Percentiles rank a stretch among this genome's conserved stretches.
Evolutionary conservation across 129 eudicot species (phyloP).

Genomic region (Pulicaria dysenterica): DNA sequence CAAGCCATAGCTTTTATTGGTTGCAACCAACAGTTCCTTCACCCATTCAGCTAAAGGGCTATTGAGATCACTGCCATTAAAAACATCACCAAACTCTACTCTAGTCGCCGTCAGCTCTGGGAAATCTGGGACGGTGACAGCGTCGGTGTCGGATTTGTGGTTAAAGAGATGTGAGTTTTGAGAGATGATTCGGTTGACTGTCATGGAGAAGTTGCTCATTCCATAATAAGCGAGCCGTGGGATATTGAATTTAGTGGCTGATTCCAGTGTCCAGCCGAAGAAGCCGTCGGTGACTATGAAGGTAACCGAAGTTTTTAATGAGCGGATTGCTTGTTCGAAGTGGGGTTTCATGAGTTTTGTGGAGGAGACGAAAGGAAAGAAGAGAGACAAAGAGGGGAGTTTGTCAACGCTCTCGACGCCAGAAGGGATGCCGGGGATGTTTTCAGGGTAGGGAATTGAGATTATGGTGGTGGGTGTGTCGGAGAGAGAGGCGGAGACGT

Average conservation of each 20-base stretch:
- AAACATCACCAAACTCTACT: slow-evolving; percentile 29
- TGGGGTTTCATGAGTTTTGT: slow-evolving; percentile 41
- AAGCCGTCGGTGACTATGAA: slow-evolving; percentile 57
- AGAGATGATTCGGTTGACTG: background rate
- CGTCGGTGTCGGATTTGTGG: slow-evolving; percentile 37
- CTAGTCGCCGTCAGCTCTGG: slow-evolving; percentile 47
- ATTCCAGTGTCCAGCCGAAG: slow-evolving; percentile 56
- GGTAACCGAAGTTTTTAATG: slow-evolving; percentile 21
- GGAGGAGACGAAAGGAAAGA: slow-evolving; percentile 11
- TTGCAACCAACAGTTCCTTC: slow-evolving; percentile 18
- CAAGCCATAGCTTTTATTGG: slow-evolving; percentile 36
- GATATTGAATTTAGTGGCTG: slow-evolving; percentile 47
- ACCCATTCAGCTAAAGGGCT: slow-evolving; percentile 37
- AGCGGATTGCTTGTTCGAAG: slow-evolving; percentile 42
- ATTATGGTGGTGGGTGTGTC: slow-evolving; percentile 27
- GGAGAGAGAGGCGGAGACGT: slow-evolving; percentile 44
- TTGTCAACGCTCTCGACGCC: slow-evolving; percentile 38
- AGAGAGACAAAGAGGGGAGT: slow-evolving; percentile 29
- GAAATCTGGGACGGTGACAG: slow-evolving; percentile 27
- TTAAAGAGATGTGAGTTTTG: background rate
- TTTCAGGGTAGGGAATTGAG: slow-evolving; percentile 51
- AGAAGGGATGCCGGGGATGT: slow-evolving; percentile 32
- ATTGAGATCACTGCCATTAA: slow-evolving; percentile 21
- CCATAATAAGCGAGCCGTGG: slow-evolving; percentile 34
- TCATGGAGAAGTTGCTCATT: slow-evolving; percentile 37